Conservation (phyloP, 2,329 filamentous ascomycete genomes). For the Fusarium miscanthi region DNA sequence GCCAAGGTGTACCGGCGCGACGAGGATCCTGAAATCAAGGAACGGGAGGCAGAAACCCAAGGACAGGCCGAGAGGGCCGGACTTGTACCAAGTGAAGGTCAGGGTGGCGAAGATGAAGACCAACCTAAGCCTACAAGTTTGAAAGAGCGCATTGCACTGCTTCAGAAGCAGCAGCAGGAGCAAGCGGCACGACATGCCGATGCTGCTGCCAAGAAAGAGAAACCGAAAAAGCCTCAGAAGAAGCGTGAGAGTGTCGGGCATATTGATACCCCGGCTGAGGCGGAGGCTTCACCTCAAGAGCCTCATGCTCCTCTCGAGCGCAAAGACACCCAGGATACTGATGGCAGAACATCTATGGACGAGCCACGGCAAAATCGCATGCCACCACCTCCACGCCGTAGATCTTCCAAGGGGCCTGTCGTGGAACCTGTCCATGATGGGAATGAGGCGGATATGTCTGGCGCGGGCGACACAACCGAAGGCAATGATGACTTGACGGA, state of each 20-base stretch:
- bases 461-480: conserved; percentile 72
- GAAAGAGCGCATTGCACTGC: conserved; percentile 92
- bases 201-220: conserved; percentile 83
- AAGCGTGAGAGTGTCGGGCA: conserved; percentile 64
- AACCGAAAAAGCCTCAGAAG: conserved; percentile 82
- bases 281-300: conserved; percentile 46
- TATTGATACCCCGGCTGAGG: conserved; percentile 45
- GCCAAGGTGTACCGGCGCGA: conserved; percentile 86
- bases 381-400: conserved; percentile 61
- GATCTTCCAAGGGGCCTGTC: conserved; percentile 60
- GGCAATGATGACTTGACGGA: conserved; percentile 72
- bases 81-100: conserved; percentile 58
- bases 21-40: conserved; percentile 80
- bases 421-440: conserved; percentile 64
- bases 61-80: conserved; percentile 77
- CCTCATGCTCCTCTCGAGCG: conserved; percentile 55
- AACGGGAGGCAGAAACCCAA: conserved; percentile 72
- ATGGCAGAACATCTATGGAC: conserved; percentile 64
- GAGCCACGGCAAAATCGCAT: conserved; percentile 49
- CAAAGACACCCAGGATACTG: conserved; percentile 60
- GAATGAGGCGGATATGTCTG: conserved; percentile 74
- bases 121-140: conserved; percentile 91
- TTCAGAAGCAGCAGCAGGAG: conserved; percentile 94
- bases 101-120: conserved; percentile 73
- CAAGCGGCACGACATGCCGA: conserved; percentile 86